A percentile compares a stretch with the other conserved stretches of the same genome.
These are phyloP conservation scores for Talaromyces ruber DNA, from an alignment of 495 filamentous ascomycete species.

Conservation along the genomic window DNA sequence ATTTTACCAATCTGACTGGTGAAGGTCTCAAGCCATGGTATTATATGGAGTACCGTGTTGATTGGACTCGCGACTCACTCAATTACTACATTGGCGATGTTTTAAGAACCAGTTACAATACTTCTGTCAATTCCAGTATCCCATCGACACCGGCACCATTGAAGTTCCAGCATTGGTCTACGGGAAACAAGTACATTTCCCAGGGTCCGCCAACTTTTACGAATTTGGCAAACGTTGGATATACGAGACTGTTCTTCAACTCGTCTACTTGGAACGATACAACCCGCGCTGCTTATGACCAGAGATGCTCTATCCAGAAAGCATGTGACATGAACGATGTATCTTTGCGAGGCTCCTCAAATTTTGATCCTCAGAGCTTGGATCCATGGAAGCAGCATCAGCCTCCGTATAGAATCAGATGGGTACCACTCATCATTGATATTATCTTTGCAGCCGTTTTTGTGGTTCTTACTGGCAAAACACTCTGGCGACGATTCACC, in stretches of 20 bases:
- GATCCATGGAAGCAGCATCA: constrained; percentile 9
- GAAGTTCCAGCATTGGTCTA: constrained; percentile 31
- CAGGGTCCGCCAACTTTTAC: constrained; percentile 21
- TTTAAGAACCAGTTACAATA: constrained; percentile 10
- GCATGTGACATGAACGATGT: constrained; percentile 24
- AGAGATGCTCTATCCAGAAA: constrained; percentile 14
- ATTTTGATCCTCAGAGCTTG: constrained; percentile 13
- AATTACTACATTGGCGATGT: constrained; percentile 19
- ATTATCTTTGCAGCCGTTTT: constrained; percentile 3
- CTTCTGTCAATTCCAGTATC: constrained; percentile 12
- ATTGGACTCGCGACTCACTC: constrained; percentile 26
- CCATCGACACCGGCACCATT: constrained; percentile 20
- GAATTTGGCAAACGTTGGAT: constrained; percentile 24
- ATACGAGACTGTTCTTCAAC: constrained; percentile 33
- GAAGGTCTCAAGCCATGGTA: constrained; percentile 17
- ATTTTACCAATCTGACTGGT: constrained; percentile 19
- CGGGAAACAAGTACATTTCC: constrained; percentile 21
- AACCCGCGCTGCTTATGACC: constrained; percentile 13
- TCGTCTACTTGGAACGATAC: constrained; percentile 20
- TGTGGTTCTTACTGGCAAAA: background rate
- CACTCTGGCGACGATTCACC: constrained; percentile 6
- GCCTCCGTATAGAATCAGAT: constrained; percentile 3
- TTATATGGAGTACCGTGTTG: constrained; percentile 26
- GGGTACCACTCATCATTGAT: constrained; percentile 5
- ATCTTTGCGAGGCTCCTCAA: constrained; percentile 21